Evolutionary conservation across 345 rosid species (phyloP).

Genomic region (Rhizophora apiculata): DNA sequence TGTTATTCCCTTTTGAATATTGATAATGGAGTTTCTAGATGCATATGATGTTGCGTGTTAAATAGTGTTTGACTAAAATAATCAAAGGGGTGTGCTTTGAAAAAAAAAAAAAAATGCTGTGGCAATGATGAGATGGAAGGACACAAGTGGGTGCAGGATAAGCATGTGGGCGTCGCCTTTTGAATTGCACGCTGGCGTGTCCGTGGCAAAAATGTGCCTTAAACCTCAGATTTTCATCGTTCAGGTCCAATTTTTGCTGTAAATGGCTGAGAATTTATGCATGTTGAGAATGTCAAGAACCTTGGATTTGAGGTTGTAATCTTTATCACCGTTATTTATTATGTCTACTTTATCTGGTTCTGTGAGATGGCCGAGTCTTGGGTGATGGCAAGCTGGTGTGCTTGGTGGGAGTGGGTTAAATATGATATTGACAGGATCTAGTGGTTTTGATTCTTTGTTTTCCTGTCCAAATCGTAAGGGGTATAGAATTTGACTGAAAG

Average conservation of each 20-base stretch:
- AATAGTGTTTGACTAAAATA: conserved; percentile 43
- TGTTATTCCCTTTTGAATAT: conserved; percentile 2
- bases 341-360: neutral
- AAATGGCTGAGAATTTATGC: conserved; percentile 44
- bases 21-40: conserved; percentile 17
- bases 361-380: conserved; percentile 1
- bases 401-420: conserved; percentile 29
- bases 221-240: conserved; percentile 9
- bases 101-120: conserved; percentile 20
- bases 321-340: conserved; percentile 3
- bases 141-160: conserved; percentile 65
- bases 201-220: conserved; percentile 14
- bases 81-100: conserved; percentile 17
- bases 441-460: conserved; percentile 46
- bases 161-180: conserved; percentile 78
- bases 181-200: conserved; percentile 60
- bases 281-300: conserved; percentile 32
- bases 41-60: conserved; percentile 35
- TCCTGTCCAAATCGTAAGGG: conserved; percentile 62
- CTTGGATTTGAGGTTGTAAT: conserved; percentile 31
- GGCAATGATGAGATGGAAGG: conserved; percentile 75
- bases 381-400: neutral
- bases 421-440: conserved; percentile 31
- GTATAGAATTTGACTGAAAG: conserved; percentile 59
- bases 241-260: conserved; percentile 26